Percentiles rank a stretch among this genome's conserved stretches.
phyloP scores from a whole-genome alignment of 78 protist species.

The Emiliania huxleyi region DNA sequence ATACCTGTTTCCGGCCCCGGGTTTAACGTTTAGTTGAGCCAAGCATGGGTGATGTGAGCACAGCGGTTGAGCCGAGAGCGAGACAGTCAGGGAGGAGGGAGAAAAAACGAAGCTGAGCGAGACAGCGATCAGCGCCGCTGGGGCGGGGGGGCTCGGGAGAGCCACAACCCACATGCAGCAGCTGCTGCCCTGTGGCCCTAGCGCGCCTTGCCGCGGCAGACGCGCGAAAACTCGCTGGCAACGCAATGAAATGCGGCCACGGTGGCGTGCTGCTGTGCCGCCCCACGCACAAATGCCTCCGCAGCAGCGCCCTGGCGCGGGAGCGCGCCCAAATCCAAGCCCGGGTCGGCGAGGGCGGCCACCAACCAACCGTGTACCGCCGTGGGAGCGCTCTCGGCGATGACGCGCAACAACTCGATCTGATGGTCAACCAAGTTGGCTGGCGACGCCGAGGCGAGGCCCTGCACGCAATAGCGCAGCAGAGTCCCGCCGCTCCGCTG shows the following conservation, averaged over 20 bases:
- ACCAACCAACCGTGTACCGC: background rate
- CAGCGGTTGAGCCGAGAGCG: too few relatives aligned
- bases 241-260: background rate
- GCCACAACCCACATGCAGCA: too few relatives aligned
- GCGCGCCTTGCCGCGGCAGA: constrained; percentile 23
- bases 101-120: too few relatives aligned
- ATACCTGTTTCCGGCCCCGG: too few relatives aligned
- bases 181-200: too few relatives aligned
- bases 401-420: background rate
- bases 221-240: background rate
- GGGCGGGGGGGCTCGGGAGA: too few relatives aligned
- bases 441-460: background rate
- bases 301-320: background rate
- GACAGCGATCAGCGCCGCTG: too few relatives aligned
- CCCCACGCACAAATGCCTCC: background rate
- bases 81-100: too few relatives aligned
- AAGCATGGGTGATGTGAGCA: too few relatives aligned
- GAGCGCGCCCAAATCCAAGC: background rate
- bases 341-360: background rate
- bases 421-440: background rate
- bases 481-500: background rate
- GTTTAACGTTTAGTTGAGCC: too few relatives aligned
- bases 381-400: background rate
- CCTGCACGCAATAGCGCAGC: background rate
- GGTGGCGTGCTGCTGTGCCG: background rate